phyloP scores from a whole-genome alignment of 192 early-diverging fungal species.

The Umbelopsis vinacea region DNA sequence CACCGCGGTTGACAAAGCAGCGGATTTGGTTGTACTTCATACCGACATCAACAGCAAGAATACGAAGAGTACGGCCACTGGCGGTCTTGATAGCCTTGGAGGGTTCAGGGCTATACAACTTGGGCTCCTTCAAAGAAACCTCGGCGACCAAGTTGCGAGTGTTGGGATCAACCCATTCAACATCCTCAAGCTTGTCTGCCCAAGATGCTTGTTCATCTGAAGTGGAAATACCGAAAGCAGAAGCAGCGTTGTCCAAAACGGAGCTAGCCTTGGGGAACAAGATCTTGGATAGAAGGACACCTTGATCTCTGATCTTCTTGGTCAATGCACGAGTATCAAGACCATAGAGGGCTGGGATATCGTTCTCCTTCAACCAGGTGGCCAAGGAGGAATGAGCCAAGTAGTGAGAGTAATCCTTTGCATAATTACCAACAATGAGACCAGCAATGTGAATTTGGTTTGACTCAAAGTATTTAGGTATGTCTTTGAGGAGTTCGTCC shows the following conservation, averaged over 20 bases:
- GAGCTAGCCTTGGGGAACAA: constrained; percentile 75
- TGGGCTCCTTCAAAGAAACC: constrained; percentile 86
- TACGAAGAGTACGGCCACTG: constrained; percentile 75
- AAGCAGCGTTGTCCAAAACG: constrained; percentile 40
- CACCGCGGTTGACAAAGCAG: constrained; percentile 95
- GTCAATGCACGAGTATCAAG: constrained; percentile 97
- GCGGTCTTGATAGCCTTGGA: constrained; percentile 55
- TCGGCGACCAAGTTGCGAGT: constrained; percentile 91
- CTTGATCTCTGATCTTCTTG: constrained; percentile 93
- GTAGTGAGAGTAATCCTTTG: constrained; percentile 92
- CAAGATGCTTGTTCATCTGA: constrained; percentile 43
- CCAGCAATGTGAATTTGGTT: constrained; percentile 91
- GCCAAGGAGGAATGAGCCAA: constrained; percentile 84
- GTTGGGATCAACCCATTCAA: constrained; percentile 95
- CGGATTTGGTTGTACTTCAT: constrained; percentile 99
- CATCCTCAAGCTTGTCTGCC: constrained; percentile 76
- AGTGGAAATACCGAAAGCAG: constrained; percentile 42
- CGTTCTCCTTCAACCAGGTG: constrained; percentile 90
- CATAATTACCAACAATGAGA: constrained; percentile 91
- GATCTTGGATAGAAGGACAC: constrained; percentile 90
- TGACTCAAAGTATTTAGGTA: constrained; percentile 96
- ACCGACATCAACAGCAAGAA: constrained; percentile 95
- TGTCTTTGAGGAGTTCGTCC: constrained; percentile 82
- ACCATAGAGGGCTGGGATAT: constrained; percentile 91
- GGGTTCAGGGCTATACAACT: constrained; percentile 73